These are phyloP conservation scores for Sphagnum magellanicum DNA, from an alignment of 228 moss, liverwort and hornwort species.

Conservation along the genomic window DNA sequence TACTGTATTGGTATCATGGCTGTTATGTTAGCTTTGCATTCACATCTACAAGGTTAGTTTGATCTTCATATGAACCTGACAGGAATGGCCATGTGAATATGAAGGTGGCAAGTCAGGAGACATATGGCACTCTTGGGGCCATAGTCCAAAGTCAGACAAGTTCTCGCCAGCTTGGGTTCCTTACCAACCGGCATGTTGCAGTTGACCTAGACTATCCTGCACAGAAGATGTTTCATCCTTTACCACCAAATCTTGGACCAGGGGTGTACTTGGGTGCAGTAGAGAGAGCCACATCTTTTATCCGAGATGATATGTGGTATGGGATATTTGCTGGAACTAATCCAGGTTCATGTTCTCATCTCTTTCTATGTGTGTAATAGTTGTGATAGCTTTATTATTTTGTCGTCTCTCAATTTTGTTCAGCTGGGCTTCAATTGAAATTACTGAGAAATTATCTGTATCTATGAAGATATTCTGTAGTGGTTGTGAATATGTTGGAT, in stretches of 20 bases:
- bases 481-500: too few species aligned
- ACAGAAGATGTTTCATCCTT: conserved; percentile 68
- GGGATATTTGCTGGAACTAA: conserved; percentile 64
- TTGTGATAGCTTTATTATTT: too few species aligned
- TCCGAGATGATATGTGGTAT: conserved; percentile 69
- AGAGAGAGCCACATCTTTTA: conserved; percentile 68
- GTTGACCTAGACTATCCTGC: conserved; percentile 62
- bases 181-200: conserved; percentile 68
- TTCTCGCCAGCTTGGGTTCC: conserved; percentile 49
- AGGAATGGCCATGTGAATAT: not conserved
- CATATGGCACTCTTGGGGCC: conserved; percentile 61
- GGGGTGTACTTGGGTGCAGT: conserved; percentile 63
- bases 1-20: too few species aligned
- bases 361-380: not conserved
- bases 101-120: conserved; percentile 61
- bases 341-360: conserved; percentile 11
- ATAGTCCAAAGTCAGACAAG: conserved; percentile 46
- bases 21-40: too few species aligned
- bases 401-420: too few species aligned
- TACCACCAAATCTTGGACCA: conserved; percentile 62
- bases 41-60: too few species aligned
- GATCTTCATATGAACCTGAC: too few species aligned
- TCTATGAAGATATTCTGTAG: too few species aligned
- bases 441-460: too few species aligned
- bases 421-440: too few species aligned